These are phyloP conservation scores for Metarhizium brunneum DNA, from an alignment of 2,329 filamentous ascomycete genomes.

Conservation along the genomic window DNA sequence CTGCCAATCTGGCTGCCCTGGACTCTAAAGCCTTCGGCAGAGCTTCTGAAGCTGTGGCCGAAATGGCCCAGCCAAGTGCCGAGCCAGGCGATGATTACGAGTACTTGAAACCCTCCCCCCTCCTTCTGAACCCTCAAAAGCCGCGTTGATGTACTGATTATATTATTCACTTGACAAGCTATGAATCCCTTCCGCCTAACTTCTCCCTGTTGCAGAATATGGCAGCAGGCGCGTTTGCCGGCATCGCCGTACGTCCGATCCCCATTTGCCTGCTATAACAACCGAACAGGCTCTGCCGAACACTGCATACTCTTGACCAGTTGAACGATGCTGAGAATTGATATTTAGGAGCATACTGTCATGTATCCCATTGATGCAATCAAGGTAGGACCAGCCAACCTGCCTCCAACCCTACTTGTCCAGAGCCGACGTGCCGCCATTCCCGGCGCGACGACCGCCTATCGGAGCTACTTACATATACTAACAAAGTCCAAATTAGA, in stretches of 20 bases:
- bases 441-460: background rate
- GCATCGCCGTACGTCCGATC: constrained; percentile 65
- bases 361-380: constrained; percentile 99
- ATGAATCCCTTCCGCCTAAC: constrained; percentile 89
- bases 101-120: constrained; percentile 30
- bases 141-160: background rate
- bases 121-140: background rate
- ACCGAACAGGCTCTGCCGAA: background rate
- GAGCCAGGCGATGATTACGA: constrained; percentile 58
- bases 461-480: background rate
- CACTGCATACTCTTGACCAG: background rate
- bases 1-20: constrained; percentile 51
- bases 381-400: constrained; percentile 54
- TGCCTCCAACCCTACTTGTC: background rate
- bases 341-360: constrained; percentile 78
- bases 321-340: constrained; percentile 9
- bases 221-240: constrained; percentile 91
- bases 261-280: background rate
- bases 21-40: constrained; percentile 51
- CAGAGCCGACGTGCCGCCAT: background rate
- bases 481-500: constrained; percentile 45
- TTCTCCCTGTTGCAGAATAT: constrained; percentile 93
- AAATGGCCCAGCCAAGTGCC: constrained; percentile 60
- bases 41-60: constrained; percentile 57
- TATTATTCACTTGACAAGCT: constrained; percentile 37